Evolutionary conservation across 208 protist genomes (phyloP), one percentile per base, ranked within the genome.

Genomic region (Trichomonas gallinae): DNA sequence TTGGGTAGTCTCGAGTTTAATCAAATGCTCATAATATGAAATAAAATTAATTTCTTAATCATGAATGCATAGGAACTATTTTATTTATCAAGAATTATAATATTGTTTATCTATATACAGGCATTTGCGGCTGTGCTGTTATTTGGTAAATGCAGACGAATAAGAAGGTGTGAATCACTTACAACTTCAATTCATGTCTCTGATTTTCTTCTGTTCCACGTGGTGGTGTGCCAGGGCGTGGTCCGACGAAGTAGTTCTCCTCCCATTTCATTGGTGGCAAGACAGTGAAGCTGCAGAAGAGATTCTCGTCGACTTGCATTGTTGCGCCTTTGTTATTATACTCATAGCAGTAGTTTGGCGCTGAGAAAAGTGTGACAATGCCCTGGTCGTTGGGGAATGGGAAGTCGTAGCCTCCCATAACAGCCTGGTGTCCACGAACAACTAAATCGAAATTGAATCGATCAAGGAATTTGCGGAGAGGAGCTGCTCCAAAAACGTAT

Each of bases 401-500:
- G 23, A 96, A 96, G 10, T 96, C 93, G 82, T 96, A 96, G 31
- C 93, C 93, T 31, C 42, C 49, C 93, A 82, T 81, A 26, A 96
- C 93, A 15, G 51, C 93, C 46, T 96, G 93, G 82, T 96, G 93
- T 42, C 31, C 93, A 26, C 93, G 2, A 13, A 34, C 31, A 46
- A 96, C 42, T 46, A 96, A 44, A 34, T 96, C 93, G 49, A 96
- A 96, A 36, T 82, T 0, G 36, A 82, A 81, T 82, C 34, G 63
- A 26, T 96, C 8, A 2, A 96, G 36, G 63, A 96, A 96, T 82
- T 96, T 44, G 0, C 42, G 9, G 46, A 82, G 34, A 9, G 36
- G 49, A 23, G 40, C 38, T 13, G 31, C 9, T 0, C 93, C 93
- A 96, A 96, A 99, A 21, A 98, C 99, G 96, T 98, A 99, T 0